phyloP scores from a whole-genome alignment of 805 yeast genomes.

The Blastobotrys parvus region DNA sequence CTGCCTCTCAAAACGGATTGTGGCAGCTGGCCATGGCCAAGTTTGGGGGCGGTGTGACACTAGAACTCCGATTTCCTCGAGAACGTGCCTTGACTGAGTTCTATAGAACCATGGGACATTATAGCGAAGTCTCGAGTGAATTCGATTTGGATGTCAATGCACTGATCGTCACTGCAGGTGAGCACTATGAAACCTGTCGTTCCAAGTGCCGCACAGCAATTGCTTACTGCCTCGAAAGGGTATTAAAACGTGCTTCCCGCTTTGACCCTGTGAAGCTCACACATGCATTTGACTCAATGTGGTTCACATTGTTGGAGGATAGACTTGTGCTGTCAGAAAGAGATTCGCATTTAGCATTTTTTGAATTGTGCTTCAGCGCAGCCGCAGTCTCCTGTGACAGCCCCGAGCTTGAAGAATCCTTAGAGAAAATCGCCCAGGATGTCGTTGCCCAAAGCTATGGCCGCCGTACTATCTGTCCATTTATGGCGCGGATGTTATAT shows the following conservation, averaged over 20 bases:
- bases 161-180: neutral
- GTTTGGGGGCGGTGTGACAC: neutral
- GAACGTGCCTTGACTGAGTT: neutral
- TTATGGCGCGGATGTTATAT: conserved; percentile 40
- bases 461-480: conserved; percentile 62
- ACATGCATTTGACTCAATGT: conserved; percentile 29
- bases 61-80: neutral
- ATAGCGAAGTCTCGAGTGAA: neutral
- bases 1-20: neutral
- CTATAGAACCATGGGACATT: neutral
- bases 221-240: conserved; percentile 2
- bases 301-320: conserved; percentile 51
- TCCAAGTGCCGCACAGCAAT: conserved; percentile 1
- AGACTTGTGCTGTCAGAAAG: conserved; percentile 60
- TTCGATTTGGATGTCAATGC: neutral
- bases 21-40: neutral
- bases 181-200: conserved; percentile 6
- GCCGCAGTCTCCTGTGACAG: conserved; percentile 31
- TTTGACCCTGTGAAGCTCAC: neutral
- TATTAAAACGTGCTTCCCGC: neutral
- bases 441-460: conserved; percentile 33
- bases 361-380: conserved; percentile 41
- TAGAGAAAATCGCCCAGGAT: conserved; percentile 23
- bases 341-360: conserved; percentile 48
- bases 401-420: conserved; percentile 22